A percentile compares a stretch with the other conserved stretches of the same genome.
Evolutionary conservation across 169 alveolate species (phyloP).

Genomic region (Theileria parva): DNA sequence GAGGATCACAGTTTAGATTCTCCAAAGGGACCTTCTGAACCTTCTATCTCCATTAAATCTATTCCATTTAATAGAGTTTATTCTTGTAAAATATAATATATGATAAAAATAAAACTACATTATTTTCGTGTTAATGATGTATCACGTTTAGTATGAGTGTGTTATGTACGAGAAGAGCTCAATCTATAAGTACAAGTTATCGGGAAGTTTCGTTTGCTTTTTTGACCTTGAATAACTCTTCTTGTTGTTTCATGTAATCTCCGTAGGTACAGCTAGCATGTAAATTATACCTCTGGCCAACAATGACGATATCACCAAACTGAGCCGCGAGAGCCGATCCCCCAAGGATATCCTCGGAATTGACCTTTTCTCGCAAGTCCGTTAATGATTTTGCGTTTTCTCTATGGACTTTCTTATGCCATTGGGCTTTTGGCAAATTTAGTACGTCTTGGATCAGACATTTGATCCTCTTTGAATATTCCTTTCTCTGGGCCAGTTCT

Average conservation of each 20-base stretch:
- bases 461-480: conserved; percentile 85
- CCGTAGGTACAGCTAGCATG: conserved; percentile 81
- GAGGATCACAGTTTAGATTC: conserved; percentile 10
- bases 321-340: conserved; percentile 90
- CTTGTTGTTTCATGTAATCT: conserved; percentile 78
- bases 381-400: conserved; percentile 88
- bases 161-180: neutral
- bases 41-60: neutral
- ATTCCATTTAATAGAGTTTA: neutral
- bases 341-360: conserved; percentile 87
- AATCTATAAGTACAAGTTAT: neutral
- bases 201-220: neutral
- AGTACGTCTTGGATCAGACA: conserved; percentile 87
- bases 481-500: conserved; percentile 78
- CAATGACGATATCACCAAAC: conserved; percentile 86
- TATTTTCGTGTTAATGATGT: neutral
- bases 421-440: conserved; percentile 85
- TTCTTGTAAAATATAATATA: conserved; percentile 2
- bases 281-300: conserved; percentile 84
- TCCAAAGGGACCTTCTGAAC: neutral
- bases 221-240: conserved; percentile 55
- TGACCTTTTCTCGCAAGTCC: conserved; percentile 84
- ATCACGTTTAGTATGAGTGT: neutral
- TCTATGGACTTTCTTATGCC: conserved; percentile 88
- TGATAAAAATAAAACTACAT: neutral